Base-by-base conservation (phyloP, 2,329 filamentous ascomycete species). In the Aspergillus ibericus region DNA sequence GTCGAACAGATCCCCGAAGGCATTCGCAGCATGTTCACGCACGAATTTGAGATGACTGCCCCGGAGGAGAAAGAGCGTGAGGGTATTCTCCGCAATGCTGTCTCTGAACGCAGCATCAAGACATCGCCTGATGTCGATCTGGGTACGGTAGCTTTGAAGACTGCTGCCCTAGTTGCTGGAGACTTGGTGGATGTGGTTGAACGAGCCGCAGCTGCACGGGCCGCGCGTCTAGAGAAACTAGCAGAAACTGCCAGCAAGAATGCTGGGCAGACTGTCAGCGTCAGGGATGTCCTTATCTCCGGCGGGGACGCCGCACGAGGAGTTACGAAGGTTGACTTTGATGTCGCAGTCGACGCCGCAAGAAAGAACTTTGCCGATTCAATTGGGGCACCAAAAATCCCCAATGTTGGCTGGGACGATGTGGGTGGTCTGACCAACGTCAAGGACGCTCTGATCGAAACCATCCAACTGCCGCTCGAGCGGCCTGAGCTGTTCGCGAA, bases 331-430 rank as follows among this genome's bases (percentile, higher is more conserved):
- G 81, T 83, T 2, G 95, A 99, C 74, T 93, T 98, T 64, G 92
- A 96, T 55, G 79, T 88, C n/a, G 95, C 95, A 0, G 93, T 99
- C 3, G 93, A 98, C 59, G 92, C 93, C 5, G 95, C 95, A 1
- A 88, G 95, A 55, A 97, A 97, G 82, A 98, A 97, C 76, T 99
- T 99, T 73, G 93, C 95, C 5, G 95, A 98, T 74, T 89, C 93
- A 0, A 99, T 99, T 63, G 95, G 95, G 22, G 95, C 95, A 5
- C 95, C 95, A 2, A 98, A 98, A 82, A 98, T 98, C 62, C 95
- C 93, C 6, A 97, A 96, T 63, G 95, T 99, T 6, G 89, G 89
- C 20, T 99, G 93, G 93, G 89, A 93, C 66, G 93, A 99, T 73
- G 93, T 99, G 18, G 93, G 93, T 74, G 93, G 95, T 51, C 82